Conservation (phyloP, 164 flowering plant species). For the Berberis vulgaris region DNA sequence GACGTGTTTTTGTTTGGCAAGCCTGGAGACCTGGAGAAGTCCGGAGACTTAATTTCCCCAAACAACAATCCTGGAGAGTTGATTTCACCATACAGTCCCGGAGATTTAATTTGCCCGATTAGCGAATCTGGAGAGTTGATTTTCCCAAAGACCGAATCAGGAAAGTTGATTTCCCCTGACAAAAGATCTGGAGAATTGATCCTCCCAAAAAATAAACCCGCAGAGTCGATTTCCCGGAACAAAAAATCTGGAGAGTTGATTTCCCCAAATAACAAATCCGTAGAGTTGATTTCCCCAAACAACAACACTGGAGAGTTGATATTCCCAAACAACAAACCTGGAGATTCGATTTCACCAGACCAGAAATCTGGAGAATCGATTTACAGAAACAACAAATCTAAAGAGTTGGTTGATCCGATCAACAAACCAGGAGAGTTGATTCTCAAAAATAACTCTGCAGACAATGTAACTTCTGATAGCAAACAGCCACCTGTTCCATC, state of each 20-base stretch:
- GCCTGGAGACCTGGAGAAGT: conserved; percentile 17
- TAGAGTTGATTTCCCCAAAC: too few relatives aligned
- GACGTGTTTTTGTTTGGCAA: conserved; percentile 33
- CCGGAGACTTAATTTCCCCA: conserved; percentile 2
- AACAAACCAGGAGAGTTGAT: conserved; percentile 17
- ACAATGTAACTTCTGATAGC: too few relatives aligned
- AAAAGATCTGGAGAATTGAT: too few relatives aligned
- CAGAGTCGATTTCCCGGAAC: too few relatives aligned
- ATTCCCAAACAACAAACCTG: neutral
- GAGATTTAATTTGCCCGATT: neutral
- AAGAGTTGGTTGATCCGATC: neutral
- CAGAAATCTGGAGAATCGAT: conserved; percentile 17
- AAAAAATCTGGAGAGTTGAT: too few relatives aligned
- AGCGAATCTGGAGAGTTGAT: conserved; percentile 17
- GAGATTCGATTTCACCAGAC: conserved; percentile 13
- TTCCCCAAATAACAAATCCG: too few relatives aligned
- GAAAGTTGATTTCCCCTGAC: too few relatives aligned
- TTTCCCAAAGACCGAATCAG: conserved; percentile 8
- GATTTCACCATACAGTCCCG: conserved; percentile 11
- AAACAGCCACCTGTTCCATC: conserved; percentile 2
- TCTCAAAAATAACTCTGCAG: conserved; percentile 11
- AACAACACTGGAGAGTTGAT: neutral
- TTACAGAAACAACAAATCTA: conserved; percentile 7
- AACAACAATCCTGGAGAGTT: conserved; percentile 15
- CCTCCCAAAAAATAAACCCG: too few relatives aligned